A percentile compares a stretch with the other conserved stretches of the same genome.
These are phyloP conservation scores for Aspergillus bridgeri DNA, from an alignment of 495 filamentous ascomycete genomes.

Conservation along the genomic window DNA sequence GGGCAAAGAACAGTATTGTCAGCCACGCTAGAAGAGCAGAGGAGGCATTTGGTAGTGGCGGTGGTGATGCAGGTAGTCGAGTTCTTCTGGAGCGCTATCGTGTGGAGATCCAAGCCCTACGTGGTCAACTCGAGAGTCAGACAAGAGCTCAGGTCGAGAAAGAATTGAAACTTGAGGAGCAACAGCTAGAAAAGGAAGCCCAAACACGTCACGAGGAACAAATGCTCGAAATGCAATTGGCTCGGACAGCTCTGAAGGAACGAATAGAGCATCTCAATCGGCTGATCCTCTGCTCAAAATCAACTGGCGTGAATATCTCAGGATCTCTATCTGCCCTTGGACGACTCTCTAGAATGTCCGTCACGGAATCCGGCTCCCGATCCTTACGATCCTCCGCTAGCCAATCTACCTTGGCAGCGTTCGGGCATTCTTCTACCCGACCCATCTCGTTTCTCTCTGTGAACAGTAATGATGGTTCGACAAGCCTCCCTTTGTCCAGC, in stretches of 20 bases:
- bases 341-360: constrained; percentile 61
- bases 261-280: constrained; percentile 97
- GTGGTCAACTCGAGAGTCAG: constrained; percentile 76
- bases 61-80: constrained; percentile 74
- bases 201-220: constrained; percentile 90
- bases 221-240: constrained; percentile 96
- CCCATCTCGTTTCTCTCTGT: constrained; percentile 63
- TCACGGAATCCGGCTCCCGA: constrained; percentile 42
- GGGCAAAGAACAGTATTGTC: constrained; percentile 96
- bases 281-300: constrained; percentile 91
- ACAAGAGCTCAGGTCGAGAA: constrained; percentile 66
- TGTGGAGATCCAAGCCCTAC: constrained; percentile 85
- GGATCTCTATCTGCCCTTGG: constrained; percentile 70
- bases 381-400: constrained; percentile 72
- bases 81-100: constrained; percentile 91
- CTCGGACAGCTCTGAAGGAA: constrained; percentile 91
- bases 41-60: constrained; percentile 70
- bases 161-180: constrained; percentile 62
- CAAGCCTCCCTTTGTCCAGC: constrained; percentile 35
- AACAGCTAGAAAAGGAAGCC: constrained; percentile 74
- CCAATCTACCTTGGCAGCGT: constrained; percentile 59
- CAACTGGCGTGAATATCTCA: constrained; percentile 80
- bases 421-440: constrained; percentile 53
- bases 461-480: constrained; percentile 39
- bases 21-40: constrained; percentile 96